Evolutionary conservation across 768 basidiomycete species (phyloP).

Genomic region (Peribolospora kevripleyi): DNA sequence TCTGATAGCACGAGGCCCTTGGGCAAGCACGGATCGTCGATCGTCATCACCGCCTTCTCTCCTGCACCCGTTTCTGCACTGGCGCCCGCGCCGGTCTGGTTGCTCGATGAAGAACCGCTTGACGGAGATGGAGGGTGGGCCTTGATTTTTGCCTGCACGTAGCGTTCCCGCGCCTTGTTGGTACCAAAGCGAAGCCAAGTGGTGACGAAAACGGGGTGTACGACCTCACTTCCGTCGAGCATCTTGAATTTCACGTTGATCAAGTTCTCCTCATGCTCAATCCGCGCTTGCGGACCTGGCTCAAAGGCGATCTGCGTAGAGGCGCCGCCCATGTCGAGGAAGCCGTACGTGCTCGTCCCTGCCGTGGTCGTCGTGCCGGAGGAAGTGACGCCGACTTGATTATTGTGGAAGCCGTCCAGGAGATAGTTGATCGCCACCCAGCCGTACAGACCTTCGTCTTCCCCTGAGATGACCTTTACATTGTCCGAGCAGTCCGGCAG

Average conservation of each 20-base stretch:
- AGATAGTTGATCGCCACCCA: constrained; percentile 99
- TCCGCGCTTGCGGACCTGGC: constrained; percentile 36
- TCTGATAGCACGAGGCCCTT: constrained; percentile 41
- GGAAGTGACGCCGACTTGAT: constrained; percentile 16
- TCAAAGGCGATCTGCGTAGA: constrained; percentile 98
- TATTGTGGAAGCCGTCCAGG: constrained; percentile 62
- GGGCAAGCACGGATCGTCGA: constrained; percentile 80
- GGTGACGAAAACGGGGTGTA: constrained; percentile 84
- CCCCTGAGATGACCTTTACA: constrained; percentile 81
- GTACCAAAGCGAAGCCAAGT: constrained; percentile 98
- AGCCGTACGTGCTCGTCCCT: constrained; percentile 54
- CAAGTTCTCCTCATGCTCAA: constrained; percentile 32
- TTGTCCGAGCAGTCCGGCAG: constrained; percentile 69
- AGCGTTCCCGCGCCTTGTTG: constrained; percentile 84
- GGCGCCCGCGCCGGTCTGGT: not conserved
- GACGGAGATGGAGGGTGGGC: constrained; percentile 1
- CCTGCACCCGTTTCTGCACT: not conserved
- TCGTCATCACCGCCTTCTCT: constrained; percentile 14
- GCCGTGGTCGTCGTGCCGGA: constrained; percentile 18
- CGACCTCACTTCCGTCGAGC: constrained; percentile 60
- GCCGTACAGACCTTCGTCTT: constrained; percentile 93
- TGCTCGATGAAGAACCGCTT: not conserved
- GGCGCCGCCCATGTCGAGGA: constrained; percentile 97
- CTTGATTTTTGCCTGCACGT: constrained; percentile 42
- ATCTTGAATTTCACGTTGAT: constrained; percentile 59